Base-by-base conservation (phyloP, 352 stramenopile species). In the Phytopythium vexans region DNA sequence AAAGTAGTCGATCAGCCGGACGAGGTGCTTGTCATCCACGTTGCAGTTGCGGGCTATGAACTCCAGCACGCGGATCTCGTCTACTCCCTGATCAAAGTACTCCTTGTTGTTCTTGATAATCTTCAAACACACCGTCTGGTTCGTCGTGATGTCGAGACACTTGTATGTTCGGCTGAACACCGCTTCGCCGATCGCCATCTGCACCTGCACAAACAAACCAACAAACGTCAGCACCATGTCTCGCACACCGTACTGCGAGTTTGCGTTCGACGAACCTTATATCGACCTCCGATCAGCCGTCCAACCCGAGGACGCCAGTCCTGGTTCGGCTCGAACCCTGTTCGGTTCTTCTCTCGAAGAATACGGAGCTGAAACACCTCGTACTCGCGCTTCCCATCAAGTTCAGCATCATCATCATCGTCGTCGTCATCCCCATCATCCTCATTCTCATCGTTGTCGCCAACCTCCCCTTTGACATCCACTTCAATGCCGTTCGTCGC, bases 81-180 rank as follows among this genome's bases (percentile, higher is more conserved):
- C 83, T 27, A 94, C 63, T 4, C 82, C 83, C 71, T 99, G 97
- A 58, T 99, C 97, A 62, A 99, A 98, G 69, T 98, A 99, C 59
- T 99, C 97, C 70, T 99, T 99, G 53, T 96, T 98, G 77, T 99
- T 99, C 72, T 99, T 99, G 70, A 99, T 98, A 32, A 99, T 94
- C 65, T 99, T 99, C 27, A 99, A 66, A 56, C 95, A 99, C 43
- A 99, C 95, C 47, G 85, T 72, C 52, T 94, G 60, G 48, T 93
- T 68, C 12, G 65, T 84, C 1, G 37, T 67, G 21, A 65, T 73
- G 56, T 94, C 81, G 6, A 73, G 49, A 35, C 80, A 87, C 49
- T 92, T 92, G 71, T 91, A 94, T 21, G 83, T 90, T 34, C 78
- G 73, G 43, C 83, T 94, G 52, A 94, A 94, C 3, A 92, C 83